Evolutionary conservation across 1,284 basidiomycete genomes (phyloP).

Genomic region (Naganishia cerealis): DNA sequence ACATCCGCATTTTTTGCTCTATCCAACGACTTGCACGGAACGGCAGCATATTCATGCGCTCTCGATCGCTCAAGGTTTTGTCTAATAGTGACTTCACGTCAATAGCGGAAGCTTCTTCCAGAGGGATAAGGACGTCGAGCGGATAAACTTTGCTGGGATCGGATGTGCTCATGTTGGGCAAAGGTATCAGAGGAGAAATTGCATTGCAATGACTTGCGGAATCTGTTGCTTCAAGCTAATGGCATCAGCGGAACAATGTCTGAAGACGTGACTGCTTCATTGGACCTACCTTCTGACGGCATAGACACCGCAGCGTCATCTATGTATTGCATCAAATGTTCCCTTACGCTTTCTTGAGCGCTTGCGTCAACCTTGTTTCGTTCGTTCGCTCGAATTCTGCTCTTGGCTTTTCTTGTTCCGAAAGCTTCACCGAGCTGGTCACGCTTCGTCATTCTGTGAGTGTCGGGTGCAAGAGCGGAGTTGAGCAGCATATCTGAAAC

Average conservation of each 20-base stretch:
- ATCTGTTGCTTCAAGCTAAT: constrained; percentile 58
- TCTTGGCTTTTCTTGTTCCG: constrained; percentile 87
- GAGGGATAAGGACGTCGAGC: constrained; percentile 71
- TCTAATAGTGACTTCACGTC: constrained; percentile 63
- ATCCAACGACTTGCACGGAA: constrained; percentile 68
- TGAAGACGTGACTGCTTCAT: not conserved
- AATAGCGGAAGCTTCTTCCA: constrained; percentile 60
- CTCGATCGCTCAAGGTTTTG: constrained; percentile 56
- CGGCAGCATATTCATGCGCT: constrained; percentile 63
- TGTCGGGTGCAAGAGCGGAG: not conserved
- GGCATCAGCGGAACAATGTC: not conserved
- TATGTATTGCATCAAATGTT: constrained; percentile 76
- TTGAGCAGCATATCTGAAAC: constrained; percentile 34
- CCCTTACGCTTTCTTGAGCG: constrained; percentile 77
- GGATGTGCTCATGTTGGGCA: constrained; percentile 65
- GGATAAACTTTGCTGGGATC: constrained; percentile 73
- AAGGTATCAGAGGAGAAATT: constrained; percentile 68
- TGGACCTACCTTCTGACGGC: constrained; percentile 63
- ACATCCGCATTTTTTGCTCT: constrained; percentile 45
- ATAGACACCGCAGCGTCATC: constrained; percentile 67
- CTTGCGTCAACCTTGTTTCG: constrained; percentile 81
- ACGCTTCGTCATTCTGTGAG: constrained; percentile 59
- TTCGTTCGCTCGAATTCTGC: constrained; percentile 75
- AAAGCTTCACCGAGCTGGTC: constrained; percentile 84
- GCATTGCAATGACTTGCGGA: constrained; percentile 64